These are phyloP conservation scores for Entoloma clypeatum DNA, from an alignment of 1,284 basidiomycete species.

Conservation along the genomic window DNA sequence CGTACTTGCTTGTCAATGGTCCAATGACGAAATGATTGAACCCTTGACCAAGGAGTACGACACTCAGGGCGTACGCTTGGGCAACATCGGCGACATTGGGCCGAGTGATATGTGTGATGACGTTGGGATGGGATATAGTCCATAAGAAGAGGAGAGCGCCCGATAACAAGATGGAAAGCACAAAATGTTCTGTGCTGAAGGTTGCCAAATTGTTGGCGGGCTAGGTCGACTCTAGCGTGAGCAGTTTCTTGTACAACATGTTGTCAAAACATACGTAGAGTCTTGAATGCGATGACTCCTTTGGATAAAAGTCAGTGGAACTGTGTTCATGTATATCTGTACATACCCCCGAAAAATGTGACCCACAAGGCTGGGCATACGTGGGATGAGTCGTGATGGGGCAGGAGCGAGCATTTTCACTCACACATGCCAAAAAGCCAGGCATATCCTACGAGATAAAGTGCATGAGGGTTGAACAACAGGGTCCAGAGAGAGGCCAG, in stretches of 20 bases:
- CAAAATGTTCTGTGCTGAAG: slow-evolving; percentile 74
- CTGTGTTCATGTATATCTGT: not conserved
- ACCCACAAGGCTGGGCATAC: slow-evolving; percentile 53
- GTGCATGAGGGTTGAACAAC: slow-evolving; percentile 38
- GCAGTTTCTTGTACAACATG: not conserved
- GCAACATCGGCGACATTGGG: slow-evolving; percentile 59
- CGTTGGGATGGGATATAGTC: slow-evolving; percentile 60
- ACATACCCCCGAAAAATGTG: slow-evolving; percentile 60
- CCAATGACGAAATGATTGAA: slow-evolving; percentile 59
- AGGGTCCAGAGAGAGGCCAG: slow-evolving; percentile 38
- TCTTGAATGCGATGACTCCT: slow-evolving; percentile 58
- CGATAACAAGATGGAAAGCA: slow-evolving; percentile 53
- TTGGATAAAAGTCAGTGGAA: slow-evolving; percentile 5
- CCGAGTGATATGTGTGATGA: slow-evolving; percentile 46
- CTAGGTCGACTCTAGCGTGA: slow-evolving; percentile 28
- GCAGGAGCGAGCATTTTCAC: slow-evolving; percentile 25
- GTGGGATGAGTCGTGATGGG: slow-evolving; percentile 6
- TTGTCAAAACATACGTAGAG: slow-evolving; percentile 45
- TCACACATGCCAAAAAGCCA: slow-evolving; percentile 70
- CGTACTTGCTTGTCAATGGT: slow-evolving; percentile 65
- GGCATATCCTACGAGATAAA: slow-evolving; percentile 54
- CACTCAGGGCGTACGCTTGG: slow-evolving; percentile 63
- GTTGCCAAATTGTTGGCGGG: slow-evolving; percentile 70
- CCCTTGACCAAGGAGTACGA: slow-evolving; percentile 47
- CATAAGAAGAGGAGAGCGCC: slow-evolving; percentile 58